These are phyloP conservation scores for Nannochloropsis oceanica DNA, from an alignment of 108 stramenopile genomes.

Conservation along the genomic window DNA sequence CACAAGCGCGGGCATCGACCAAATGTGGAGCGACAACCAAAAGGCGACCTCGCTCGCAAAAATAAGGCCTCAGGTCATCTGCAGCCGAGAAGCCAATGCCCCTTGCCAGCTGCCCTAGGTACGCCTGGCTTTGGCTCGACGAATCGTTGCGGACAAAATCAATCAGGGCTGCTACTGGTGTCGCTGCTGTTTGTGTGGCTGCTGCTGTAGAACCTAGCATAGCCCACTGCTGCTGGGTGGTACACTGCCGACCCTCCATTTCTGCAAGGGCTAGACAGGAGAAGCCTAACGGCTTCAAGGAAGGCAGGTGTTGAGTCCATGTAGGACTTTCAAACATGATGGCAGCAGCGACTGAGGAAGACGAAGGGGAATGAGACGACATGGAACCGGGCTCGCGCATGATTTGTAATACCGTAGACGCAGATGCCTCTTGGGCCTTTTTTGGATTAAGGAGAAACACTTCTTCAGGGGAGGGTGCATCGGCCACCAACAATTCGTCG, in stretches of 20 bases:
- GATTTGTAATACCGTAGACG: background rate
- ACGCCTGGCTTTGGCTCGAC: background rate
- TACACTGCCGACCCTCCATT: background rate
- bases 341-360: background rate
- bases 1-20: conserved; percentile 20
- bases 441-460: conserved; percentile 28
- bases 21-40: conserved; percentile 30
- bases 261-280: conserved; percentile 23
- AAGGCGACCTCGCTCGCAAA: conserved; percentile 12
- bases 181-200: background rate
- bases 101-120: background rate
- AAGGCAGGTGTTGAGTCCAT: conserved; percentile 26
- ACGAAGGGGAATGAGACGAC: background rate
- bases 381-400: background rate
- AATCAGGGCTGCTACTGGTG: background rate
- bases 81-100: background rate
- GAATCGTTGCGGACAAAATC: background rate
- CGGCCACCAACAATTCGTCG: conserved; percentile 27
- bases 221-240: background rate
- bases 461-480: conserved; percentile 22
- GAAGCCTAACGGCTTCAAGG: conserved; percentile 28
- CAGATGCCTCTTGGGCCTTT: background rate
- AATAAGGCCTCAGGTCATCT: background rate
- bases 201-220: background rate
- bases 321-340: conserved; percentile 26